Percentiles rank a stretch among this genome's conserved stretches.
phyloP scores from a whole-genome alignment of 192 early-diverging fungal species.

The Linnemannia exigua region DNA sequence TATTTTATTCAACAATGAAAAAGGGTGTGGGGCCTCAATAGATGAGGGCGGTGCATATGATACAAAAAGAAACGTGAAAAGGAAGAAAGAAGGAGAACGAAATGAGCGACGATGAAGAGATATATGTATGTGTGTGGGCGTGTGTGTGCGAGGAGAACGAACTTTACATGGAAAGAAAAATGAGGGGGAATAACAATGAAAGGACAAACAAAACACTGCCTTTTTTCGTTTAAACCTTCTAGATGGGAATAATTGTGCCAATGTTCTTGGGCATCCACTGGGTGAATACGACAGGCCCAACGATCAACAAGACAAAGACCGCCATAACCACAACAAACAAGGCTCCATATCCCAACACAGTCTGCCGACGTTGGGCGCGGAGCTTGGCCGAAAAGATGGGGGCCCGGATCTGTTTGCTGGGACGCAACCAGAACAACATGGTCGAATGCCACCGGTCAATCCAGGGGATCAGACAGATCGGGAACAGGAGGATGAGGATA shows the following conservation, averaged over 20 bases:
- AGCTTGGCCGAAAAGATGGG: constrained; percentile 80
- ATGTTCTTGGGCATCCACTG: constrained; percentile 9
- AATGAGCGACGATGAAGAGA: not conserved
- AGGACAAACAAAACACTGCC: not conserved
- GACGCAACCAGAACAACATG: constrained; percentile 86
- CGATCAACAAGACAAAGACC: constrained; percentile 72
- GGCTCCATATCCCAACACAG: constrained; percentile 74
- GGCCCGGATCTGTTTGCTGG: constrained; percentile 78
- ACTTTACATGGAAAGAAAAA: not conserved
- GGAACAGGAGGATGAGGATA: constrained; percentile 77
- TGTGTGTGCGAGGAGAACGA: not conserved
- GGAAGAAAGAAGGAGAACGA: too few species aligned
- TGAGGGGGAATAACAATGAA: not conserved
- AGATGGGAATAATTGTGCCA: not conserved
- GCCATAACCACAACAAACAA: constrained; percentile 73
- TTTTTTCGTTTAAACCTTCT: too few species aligned
- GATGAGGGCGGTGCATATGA: not conserved
- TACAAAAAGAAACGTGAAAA: not conserved
- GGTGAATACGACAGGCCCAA: constrained; percentile 63
- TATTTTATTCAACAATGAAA: not conserved
- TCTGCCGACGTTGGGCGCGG: constrained; percentile 68
- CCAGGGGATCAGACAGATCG: constrained; percentile 78
- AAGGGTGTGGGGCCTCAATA: too few species aligned
- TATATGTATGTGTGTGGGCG: too few species aligned
- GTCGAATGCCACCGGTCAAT: constrained; percentile 79